phyloP scores from a whole-genome alignment of 768 basidiomycete genomes.

The Suillus decipiens region DNA sequence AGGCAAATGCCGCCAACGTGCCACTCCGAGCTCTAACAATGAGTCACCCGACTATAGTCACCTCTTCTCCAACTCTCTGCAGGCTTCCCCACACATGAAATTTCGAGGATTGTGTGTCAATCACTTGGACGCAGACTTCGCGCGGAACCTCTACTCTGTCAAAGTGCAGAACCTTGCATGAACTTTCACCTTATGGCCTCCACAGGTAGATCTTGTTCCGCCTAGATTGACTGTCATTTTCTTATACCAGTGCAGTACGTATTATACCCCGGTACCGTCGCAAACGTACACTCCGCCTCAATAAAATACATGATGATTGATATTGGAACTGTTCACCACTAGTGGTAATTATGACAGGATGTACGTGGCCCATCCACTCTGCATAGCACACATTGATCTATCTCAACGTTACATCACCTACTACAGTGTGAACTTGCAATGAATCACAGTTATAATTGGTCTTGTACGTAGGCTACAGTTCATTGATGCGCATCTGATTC shows the following conservation, averaged over 20 bases:
- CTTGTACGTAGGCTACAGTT: background rate
- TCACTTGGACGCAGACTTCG: background rate
- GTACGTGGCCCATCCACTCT: constrained; percentile 47
- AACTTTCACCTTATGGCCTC: background rate
- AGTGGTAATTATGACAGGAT: constrained; percentile 94
- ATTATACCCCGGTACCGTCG: background rate
- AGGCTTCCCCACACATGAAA: too few species aligned
- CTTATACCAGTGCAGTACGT: constrained; percentile 79
- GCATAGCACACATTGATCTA: background rate
- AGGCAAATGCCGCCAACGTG: too few species aligned
- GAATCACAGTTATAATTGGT: constrained; percentile 55
- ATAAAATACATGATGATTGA: constrained; percentile 99
- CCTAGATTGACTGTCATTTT: constrained; percentile 57
- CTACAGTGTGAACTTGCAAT: constrained; percentile 94
- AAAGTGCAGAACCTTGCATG: constrained; percentile 94
- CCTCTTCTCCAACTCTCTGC: background rate
- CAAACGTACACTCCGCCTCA: constrained; percentile 29
- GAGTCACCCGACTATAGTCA: too few species aligned
- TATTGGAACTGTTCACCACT: constrained; percentile 69
- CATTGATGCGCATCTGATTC: background rate
- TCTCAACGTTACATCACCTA: background rate
- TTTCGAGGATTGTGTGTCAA: background rate
- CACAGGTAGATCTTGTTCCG: background rate
- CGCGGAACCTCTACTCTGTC: constrained; percentile 61
- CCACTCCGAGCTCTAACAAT: too few species aligned